Percentiles rank a stretch among this genome's conserved stretches.
Conservation (phyloP, 1,284 basidiomycete genomes). For the Cutaneotrichosporon sp. region DNA sequence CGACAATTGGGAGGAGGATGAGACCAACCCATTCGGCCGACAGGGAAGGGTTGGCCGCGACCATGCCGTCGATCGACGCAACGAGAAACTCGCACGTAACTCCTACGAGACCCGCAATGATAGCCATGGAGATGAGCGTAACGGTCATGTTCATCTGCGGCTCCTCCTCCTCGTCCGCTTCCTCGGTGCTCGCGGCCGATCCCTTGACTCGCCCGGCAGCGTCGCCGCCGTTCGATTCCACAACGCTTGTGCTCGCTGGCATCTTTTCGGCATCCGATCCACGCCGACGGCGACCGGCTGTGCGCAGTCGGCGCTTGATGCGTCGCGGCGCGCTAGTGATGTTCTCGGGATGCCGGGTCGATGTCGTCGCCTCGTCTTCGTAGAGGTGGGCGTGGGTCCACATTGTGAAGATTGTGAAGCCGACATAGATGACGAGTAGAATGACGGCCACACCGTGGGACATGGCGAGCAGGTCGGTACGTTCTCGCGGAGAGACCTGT, state of each 20-base stretch:
- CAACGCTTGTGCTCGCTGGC: background rate
- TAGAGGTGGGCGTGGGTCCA: constrained; percentile 75
- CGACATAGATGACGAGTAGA: constrained; percentile 63
- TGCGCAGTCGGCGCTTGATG: background rate
- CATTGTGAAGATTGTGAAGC: constrained; percentile 77
- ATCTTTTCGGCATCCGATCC: background rate
- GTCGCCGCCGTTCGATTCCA: background rate
- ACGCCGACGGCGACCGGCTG: no score
- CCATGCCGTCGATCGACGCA: constrained; percentile 44
- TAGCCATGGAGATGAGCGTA: constrained; percentile 43
- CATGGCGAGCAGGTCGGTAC: constrained; percentile 59
- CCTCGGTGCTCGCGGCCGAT: background rate
- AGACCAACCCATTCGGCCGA: constrained; percentile 75
- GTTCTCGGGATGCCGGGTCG: background rate
- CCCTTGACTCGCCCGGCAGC: background rate
- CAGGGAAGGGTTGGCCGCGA: constrained; percentile 46
- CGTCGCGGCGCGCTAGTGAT: background rate
- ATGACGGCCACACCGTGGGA: constrained; percentile 78
- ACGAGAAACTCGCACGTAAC: constrained; percentile 69
- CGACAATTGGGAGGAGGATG: constrained; percentile 25
- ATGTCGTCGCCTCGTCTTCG: constrained; percentile 33
- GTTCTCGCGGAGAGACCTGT: constrained; percentile 29
- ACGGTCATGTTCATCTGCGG: constrained; percentile 53
- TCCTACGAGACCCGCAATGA: constrained; percentile 47
- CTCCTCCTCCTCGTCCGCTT: constrained; percentile 46